Base-by-base conservation (phyloP, 805 yeast genomes). In the Alloascoidea hylecoeti region DNA sequence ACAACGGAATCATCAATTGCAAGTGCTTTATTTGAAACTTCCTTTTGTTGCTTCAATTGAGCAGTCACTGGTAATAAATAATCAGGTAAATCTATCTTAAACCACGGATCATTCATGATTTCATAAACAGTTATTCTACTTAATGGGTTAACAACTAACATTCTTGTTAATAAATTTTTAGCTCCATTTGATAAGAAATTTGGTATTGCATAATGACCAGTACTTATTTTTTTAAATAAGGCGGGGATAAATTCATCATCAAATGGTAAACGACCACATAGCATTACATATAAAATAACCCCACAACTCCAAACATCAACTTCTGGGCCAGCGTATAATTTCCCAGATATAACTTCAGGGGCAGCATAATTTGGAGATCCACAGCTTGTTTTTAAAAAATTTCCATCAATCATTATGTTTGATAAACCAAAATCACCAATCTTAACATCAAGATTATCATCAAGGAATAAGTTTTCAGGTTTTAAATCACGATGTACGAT, bases 231-330 rank as follows among this genome's bases (percentile, higher is more conserved):
- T 56, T 86, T 86, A 66, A 89, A 88, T 44, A 88, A 65, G 1
- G 92, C 94, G 4, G 97, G 97, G 39, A 88, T 89, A 54, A 85
- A 80, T 53, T 88, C 97, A 58, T 88, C 97, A 58, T 88, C 97
- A 56, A 88, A 88, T 12, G 97, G 97, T 49, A 88, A 68, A 49
- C 96, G 68, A 32, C 97, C 96, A 58, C 96, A 88, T 38, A 89
- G 66, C 96, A 88, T 88, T 39, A 88, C 97, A 49, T 88, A 89
- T 39, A 88, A 64, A 36, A 89, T 86, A 32, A 89, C 96, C 50
- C 97, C 97, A 52, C 95, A 82, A 0, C 94, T 81, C 97, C 97
- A 88, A 39, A 88, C 96, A 57, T 88, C 97, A 36, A 89, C 96
- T 58, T 89, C 96, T 2, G 97, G 96, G 5, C 97, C 97, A 2